Conservation (phyloP, 345 rosid genomes). For the Acer campestre region DNA sequence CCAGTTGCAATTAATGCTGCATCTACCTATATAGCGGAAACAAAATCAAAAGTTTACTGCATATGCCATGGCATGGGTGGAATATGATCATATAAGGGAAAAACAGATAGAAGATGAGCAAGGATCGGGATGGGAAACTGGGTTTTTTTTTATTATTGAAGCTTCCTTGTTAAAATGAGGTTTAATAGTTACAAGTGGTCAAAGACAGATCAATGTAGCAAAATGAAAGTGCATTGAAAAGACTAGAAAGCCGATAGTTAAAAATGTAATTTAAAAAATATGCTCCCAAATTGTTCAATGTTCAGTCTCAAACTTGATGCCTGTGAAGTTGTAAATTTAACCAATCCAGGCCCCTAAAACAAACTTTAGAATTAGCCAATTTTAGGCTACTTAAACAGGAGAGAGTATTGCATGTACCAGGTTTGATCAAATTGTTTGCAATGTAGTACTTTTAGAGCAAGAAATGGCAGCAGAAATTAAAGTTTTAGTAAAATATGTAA, state of each 20-base stretch:
- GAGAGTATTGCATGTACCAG: not conserved
- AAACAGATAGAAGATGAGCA: constrained; percentile 5
- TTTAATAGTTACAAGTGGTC: not conserved
- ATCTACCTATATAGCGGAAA: constrained; percentile 66
- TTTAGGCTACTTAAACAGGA: constrained; percentile 3
- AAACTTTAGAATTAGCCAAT: constrained; percentile 4
- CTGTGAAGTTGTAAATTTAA: not conserved
- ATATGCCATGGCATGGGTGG: not conserved
- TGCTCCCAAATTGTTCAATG: not conserved
- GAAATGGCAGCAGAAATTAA: not conserved
- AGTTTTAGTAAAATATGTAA: not conserved
- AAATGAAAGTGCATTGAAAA: not conserved
- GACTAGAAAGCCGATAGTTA: not conserved
- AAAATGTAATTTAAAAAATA: not conserved
- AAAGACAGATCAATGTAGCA: not conserved
- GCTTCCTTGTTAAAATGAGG: not conserved
- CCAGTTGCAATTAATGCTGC: constrained; percentile 99
- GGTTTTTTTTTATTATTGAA: not conserved
- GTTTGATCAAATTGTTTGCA: not conserved
- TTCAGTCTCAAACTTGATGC: not conserved
- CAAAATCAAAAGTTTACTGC: constrained; percentile 14
- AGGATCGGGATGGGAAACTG: not conserved
- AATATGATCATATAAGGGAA: not conserved
- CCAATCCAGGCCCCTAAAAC: constrained; percentile 6
- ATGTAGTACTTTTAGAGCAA: not conserved